These are phyloP conservation scores for Kwoniella botswanensis DNA, from an alignment of 768 basidiomycete species.

Conservation along the genomic window DNA sequence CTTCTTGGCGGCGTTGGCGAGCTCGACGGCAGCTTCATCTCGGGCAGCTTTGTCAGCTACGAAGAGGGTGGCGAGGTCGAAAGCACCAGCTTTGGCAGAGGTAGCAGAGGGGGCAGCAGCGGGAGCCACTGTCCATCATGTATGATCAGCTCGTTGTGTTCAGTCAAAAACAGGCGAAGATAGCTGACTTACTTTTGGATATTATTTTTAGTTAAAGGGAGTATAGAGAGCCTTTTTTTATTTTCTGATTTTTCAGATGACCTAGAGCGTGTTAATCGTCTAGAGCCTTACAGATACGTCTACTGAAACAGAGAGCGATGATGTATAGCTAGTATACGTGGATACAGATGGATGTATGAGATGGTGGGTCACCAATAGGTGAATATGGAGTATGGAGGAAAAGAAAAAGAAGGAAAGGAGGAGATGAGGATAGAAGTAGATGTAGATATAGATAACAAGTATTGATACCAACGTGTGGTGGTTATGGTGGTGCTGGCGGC, in stretches of 20 bases:
- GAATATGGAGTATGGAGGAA: neutral
- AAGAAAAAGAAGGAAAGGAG: constrained; percentile 11
- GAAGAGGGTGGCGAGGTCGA: constrained; percentile 78
- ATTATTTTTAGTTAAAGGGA: constrained; percentile 13
- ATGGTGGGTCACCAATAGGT: too few species aligned
- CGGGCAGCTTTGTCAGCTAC: constrained; percentile 82
- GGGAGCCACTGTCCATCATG: constrained; percentile 62
- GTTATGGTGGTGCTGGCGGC: neutral
- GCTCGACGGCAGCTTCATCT: constrained; percentile 69
- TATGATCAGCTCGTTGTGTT: neutral
- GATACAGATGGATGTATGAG: neutral
- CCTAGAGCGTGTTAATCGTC: constrained; percentile 1
- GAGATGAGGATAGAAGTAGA: constrained; percentile 14
- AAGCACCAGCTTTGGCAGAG: constrained; percentile 65
- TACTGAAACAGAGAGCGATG: constrained; percentile 10
- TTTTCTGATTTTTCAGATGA: constrained; percentile 10
- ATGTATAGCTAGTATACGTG: neutral
- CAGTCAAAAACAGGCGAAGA: too few species aligned
- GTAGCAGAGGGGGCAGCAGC: constrained; percentile 65
- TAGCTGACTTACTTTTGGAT: constrained; percentile 27
- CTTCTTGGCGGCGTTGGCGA: constrained; percentile 79
- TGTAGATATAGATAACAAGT: constrained; percentile 6
- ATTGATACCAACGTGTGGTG: constrained; percentile 1
- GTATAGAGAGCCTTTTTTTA: constrained; percentile 9
- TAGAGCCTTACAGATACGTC: neutral